Evolutionary conservation across 257 asterid genomes (phyloP).

Genomic region (Nemophila menziesii): DNA sequence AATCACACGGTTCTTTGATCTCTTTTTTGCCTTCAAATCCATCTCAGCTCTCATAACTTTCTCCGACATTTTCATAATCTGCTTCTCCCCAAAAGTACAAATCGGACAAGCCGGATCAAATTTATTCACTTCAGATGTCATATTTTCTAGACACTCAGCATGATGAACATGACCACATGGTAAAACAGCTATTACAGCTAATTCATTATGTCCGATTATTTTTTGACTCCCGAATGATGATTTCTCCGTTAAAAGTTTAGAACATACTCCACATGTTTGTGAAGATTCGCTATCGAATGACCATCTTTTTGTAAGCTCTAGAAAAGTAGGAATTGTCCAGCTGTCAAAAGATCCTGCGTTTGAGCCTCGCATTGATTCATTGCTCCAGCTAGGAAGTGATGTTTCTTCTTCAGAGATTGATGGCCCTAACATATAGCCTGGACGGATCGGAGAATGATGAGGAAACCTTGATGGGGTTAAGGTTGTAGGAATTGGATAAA

Average conservation of each 20-base stretch:
- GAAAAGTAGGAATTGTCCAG: conserved; percentile 68
- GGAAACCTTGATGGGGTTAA: conserved; percentile 69
- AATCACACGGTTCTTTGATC: conserved; percentile 44
- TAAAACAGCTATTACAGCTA: conserved; percentile 76
- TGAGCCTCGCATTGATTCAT: conserved; percentile 62
- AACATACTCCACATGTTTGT: conserved; percentile 77
- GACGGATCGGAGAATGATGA: conserved; percentile 57
- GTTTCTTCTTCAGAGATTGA: conserved; percentile 78
- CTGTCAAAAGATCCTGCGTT: conserved; percentile 76
- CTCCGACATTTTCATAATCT: conserved; percentile 60
- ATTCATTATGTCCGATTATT: conserved; percentile 51
- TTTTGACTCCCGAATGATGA: conserved; percentile 57
- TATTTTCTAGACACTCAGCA: conserved; percentile 83
- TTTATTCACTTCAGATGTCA: conserved; percentile 75
- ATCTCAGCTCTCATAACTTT: conserved; percentile 70
- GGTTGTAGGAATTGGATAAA: conserved; percentile 49
- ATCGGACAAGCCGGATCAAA: conserved; percentile 86
- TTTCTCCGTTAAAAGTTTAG: conserved; percentile 59
- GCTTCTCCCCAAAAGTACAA: conserved; percentile 85
- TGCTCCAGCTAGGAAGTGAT: conserved; percentile 56
- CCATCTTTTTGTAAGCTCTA: conserved; percentile 85
- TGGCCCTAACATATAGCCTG: conserved; percentile 67
- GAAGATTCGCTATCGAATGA: conserved; percentile 85
- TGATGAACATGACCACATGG: conserved; percentile 88
- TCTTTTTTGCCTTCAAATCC: conserved; percentile 55